Percentiles rank a stretch among this genome's conserved stretches.
Conservation (phyloP, 2,329 filamentous ascomycete genomes). For the Xylariaceae sp. region DNA sequence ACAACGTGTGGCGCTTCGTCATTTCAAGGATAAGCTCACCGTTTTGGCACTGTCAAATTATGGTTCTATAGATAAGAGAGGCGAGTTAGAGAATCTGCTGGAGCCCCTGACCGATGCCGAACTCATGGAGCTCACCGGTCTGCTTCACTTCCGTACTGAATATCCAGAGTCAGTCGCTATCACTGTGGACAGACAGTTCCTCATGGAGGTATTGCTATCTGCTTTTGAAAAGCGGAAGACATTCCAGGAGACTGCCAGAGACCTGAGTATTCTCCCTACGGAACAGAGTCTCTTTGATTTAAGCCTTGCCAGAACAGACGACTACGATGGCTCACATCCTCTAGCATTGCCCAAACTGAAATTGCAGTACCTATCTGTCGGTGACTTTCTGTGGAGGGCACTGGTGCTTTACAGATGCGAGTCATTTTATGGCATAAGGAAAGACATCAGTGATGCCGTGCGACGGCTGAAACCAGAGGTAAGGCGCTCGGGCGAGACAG, state of each 20-base stretch:
- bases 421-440: conserved; percentile 88
- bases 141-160: conserved; percentile 73
- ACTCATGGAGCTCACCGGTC: conserved; percentile 61
- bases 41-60: conserved; percentile 91
- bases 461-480: conserved; percentile 71
- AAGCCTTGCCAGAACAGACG: conserved; percentile 74
- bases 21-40: conserved; percentile 87
- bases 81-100: conserved; percentile 74
- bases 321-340: conserved; percentile 81
- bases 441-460: conserved; percentile 80
- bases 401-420: conserved; percentile 86
- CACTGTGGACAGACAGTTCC: conserved; percentile 57
- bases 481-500: conserved; percentile 60
- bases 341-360: conserved; percentile 92
- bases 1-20: conserved; percentile 71
- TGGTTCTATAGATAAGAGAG: conserved; percentile 74
- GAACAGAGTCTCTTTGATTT: conserved; percentile 77
- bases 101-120: conserved; percentile 71
- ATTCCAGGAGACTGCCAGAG: conserved; percentile 74
- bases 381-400: conserved; percentile 95
- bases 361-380: conserved; percentile 88
- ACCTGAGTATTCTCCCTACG: conserved; percentile 76
- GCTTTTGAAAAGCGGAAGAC: conserved; percentile 73
- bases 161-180: conserved; percentile 73
- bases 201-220: conserved; percentile 69